Percentiles rank a stretch among this genome's conserved stretches.
Evolutionary conservation across 176 grass and related monocot species (phyloP).

Genomic region (Phragmites australis): DNA sequence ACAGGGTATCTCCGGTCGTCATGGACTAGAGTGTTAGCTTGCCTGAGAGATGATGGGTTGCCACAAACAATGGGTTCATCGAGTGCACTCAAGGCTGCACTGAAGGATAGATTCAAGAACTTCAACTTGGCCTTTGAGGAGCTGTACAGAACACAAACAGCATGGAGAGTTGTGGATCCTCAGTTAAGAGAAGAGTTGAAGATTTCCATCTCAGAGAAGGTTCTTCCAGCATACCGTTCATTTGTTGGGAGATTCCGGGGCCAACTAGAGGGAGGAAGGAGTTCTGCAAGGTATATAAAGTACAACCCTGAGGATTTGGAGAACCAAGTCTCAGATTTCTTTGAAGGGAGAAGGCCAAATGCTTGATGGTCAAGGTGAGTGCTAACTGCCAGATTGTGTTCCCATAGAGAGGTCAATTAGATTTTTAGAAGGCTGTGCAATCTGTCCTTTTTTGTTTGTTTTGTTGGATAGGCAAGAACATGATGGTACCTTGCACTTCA

Average conservation of each 20-base stretch:
- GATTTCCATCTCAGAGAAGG: constrained; percentile 75
- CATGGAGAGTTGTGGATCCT: constrained; percentile 81
- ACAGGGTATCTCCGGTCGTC: constrained; percentile 83
- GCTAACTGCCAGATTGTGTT: constrained; percentile 1
- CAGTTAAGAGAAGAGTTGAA: constrained; percentile 87
- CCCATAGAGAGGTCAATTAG: background rate
- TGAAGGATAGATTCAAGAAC: constrained; percentile 95
- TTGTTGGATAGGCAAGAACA: constrained; percentile 16
- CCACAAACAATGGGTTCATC: constrained; percentile 55
- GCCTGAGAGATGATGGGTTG: constrained; percentile 79
- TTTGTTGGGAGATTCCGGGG: constrained; percentile 77
- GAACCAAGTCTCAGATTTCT: constrained; percentile 80
- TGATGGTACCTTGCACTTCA: constrained; percentile 13
- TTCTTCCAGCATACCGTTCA: constrained; percentile 78
- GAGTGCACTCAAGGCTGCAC: constrained; percentile 50
- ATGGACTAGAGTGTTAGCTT: constrained; percentile 79
- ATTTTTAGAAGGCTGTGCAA: constrained; percentile 11
- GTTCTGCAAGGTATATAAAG: constrained; percentile 70
- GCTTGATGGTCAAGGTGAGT: constrained; percentile 50
- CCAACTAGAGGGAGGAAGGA: constrained; percentile 71
- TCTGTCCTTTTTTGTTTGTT: background rate
- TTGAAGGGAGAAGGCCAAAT: constrained; percentile 72
- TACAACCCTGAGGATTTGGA: constrained; percentile 90
- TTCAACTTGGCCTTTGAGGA: constrained; percentile 91
- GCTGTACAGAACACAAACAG: constrained; percentile 70